Base-by-base conservation (phyloP, 805 yeast genomes). In the Candida insectorum region DNA sequence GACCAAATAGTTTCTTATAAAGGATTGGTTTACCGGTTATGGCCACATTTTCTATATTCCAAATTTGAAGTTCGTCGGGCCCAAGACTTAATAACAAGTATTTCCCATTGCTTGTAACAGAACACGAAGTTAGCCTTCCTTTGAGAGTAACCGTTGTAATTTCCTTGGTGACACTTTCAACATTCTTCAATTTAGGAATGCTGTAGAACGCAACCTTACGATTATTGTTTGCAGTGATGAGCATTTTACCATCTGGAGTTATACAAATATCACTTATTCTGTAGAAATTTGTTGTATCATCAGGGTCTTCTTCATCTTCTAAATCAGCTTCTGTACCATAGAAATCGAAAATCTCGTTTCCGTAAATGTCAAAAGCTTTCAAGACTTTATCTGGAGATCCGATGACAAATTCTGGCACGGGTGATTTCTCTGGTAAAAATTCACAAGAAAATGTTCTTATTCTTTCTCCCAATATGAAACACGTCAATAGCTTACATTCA, bases 61-160 rank as follows among this genome's bases (percentile, higher is more conserved):
- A 86, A 4, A 87, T 60, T 47, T 85, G 93, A 6, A 87, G 55
- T 50, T 84, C 93, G 48, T 83, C 87, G 0, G 86, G 82, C 11
- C 78, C 76, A 13, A 80, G 73, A 46, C 79, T 85, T 16, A 86
- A 65, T 26, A 87, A 57, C 39, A 75, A 61, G 26, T 65, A 65
- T 21, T 79, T 70, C 17, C 82, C 83, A 30, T 56, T 57, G 3
- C 56, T 52, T 0, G 88, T 78, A 1, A 78, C 60, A 0, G 79
- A 61, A 22, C 88, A 72, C 3, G 86, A 77, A 0, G 91, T 82
- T 43, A 83, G 64, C 35, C 75, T 69, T 20, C 78, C 77, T 16
- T 73, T 74, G 5, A 85, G 56, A 12, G 61, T 62, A 6, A 83
- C 58, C 19, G 71, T 66, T 2, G 75, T 65, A 17, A 71, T 44